Percentiles rank a stretch among this genome's conserved stretches.
Conservation (phyloP, 1,139 yeast species). For the Pichia inconspicua region DNA sequence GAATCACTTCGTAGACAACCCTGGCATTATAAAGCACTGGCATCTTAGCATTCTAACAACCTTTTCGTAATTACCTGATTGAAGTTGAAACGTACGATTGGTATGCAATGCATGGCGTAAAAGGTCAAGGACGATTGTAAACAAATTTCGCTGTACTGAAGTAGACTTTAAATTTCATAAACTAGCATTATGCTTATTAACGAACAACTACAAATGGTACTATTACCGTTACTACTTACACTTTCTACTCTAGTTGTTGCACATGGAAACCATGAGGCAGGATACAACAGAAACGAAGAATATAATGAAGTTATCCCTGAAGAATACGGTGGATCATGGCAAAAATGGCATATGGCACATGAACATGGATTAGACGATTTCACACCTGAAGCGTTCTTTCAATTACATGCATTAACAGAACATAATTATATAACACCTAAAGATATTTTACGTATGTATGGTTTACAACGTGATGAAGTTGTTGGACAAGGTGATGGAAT, state of each 20-base stretch:
- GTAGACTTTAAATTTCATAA: too few species aligned
- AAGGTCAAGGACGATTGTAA: too few species aligned
- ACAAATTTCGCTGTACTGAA: too few species aligned
- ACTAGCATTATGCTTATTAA: too few species aligned
- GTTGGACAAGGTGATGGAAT: constrained; percentile 89
- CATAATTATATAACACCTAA: constrained; percentile 45
- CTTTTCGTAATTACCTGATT: too few species aligned
- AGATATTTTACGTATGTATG: constrained; percentile 78
- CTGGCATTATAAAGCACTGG: too few species aligned
- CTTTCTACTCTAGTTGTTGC: not conserved
- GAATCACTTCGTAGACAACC: too few species aligned
- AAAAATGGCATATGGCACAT: constrained; percentile 80
- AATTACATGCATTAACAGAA: constrained; percentile 58
- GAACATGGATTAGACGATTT: constrained; percentile 76
- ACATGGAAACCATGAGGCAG: constrained; percentile 4
- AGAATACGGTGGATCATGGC: constrained; percentile 42
- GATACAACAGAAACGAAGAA: constrained; percentile 13
- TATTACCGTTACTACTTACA: not conserved
- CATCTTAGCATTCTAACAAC: too few species aligned
- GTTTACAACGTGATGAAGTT: constrained; percentile 59
- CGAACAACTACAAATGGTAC: not conserved
- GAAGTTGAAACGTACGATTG: too few species aligned
- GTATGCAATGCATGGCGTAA: too few species aligned
- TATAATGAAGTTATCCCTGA: constrained; percentile 22
- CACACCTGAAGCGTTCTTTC: constrained; percentile 74